These are phyloP conservation scores for Aphanomyces invadans DNA, from an alignment of 352 stramenopile genomes.

Conservation along the genomic window DNA sequence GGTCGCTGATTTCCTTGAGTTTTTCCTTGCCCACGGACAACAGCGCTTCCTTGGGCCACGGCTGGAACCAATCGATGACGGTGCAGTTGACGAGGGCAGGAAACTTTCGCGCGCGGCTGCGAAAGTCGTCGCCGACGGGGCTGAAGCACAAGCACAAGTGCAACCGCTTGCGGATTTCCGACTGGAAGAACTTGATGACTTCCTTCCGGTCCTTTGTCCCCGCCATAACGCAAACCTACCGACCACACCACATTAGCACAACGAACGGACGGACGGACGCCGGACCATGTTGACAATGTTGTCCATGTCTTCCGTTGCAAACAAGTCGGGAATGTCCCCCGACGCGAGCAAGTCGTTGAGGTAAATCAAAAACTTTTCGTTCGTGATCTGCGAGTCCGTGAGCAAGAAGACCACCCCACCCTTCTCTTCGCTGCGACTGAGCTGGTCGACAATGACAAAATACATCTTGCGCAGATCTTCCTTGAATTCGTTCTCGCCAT, in stretches of 20 bases:
- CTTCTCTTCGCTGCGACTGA: conserved; percentile 73
- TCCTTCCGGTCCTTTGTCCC: conserved; percentile 85
- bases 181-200: conserved; percentile 93
- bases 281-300: conserved; percentile 81
- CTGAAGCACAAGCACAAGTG: conserved; percentile 94
- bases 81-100: conserved; percentile 94
- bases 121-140: conserved; percentile 93
- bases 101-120: conserved; percentile 91
- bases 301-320: conserved; percentile 91
- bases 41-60: conserved; percentile 90
- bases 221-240: conserved; percentile 46
- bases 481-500: conserved; percentile 94
- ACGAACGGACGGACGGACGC: too few species aligned
- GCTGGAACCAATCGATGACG: conserved; percentile 93
- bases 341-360: conserved; percentile 93
- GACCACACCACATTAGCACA: neutral
- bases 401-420: conserved; percentile 91
- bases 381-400: conserved; percentile 93
- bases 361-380: conserved; percentile 95
- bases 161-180: conserved; percentile 90
- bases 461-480: conserved; percentile 94
- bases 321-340: conserved; percentile 92
- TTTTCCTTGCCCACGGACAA: conserved; percentile 86
- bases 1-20: conserved; percentile 74
- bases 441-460: conserved; percentile 89